phyloP scores from a whole-genome alignment of 768 basidiomycete genomes.

The Phlebiopsis gigantea region DNA sequence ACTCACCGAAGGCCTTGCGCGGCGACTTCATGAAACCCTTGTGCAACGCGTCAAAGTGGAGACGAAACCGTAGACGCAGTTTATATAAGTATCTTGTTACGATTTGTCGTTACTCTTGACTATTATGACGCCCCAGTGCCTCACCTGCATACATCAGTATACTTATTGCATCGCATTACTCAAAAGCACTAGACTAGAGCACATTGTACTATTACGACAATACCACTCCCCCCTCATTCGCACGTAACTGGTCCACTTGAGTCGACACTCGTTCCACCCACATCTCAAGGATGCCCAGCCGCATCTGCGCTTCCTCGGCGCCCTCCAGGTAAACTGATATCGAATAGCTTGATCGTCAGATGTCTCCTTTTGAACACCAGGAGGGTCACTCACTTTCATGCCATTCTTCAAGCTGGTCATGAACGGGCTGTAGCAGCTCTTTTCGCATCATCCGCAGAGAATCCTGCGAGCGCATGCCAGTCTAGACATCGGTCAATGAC shows the following conservation, averaged over 20 bases:
- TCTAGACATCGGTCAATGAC: conserved; percentile 16
- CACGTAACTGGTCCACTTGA: not conserved
- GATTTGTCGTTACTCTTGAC: not conserved
- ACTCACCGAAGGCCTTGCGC: conserved; percentile 62
- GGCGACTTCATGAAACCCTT: conserved; percentile 39
- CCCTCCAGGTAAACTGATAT: not conserved
- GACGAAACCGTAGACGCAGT: not conserved
- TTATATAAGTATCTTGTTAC: not conserved
- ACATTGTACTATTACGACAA: not conserved
- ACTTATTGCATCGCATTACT: not conserved
- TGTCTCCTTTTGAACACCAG: too few relatives aligned
- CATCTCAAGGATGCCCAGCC: conserved; percentile 16
- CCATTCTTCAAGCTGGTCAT: conserved; percentile 14
- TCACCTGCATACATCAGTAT: not conserved
- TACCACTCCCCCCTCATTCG: not conserved
- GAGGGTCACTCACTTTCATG: conserved; percentile 7
- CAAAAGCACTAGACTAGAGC: not conserved
- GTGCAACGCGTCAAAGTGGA: conserved; percentile 15
- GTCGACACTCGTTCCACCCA: conserved; percentile 15
- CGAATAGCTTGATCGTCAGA: not conserved
- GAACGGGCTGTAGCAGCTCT: conserved; percentile 17
- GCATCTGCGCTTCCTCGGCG: not conserved
- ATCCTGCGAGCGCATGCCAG: conserved; percentile 23
- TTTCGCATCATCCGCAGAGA: conserved; percentile 11
- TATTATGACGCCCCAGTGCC: not conserved